A percentile compares a stretch with the other conserved stretches of the same genome.
Conservation (phyloP, 805 yeast genomes). For the Lipomyces orientalis region DNA sequence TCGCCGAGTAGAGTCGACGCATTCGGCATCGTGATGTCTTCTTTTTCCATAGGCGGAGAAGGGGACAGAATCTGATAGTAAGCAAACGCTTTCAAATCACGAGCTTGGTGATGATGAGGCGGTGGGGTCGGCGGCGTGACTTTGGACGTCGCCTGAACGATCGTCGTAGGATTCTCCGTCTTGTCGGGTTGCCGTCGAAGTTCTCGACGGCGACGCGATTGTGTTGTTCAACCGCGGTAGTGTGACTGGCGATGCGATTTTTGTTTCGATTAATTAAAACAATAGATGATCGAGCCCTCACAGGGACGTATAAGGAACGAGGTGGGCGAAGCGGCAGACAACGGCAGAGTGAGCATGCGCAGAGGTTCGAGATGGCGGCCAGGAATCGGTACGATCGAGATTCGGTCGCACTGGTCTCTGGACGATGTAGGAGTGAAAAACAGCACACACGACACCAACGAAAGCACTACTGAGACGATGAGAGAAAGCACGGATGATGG, state of each 20-base stretch:
- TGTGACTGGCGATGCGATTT: not conserved
- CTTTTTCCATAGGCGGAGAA: slow-evolving; percentile 2
- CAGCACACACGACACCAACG: not conserved
- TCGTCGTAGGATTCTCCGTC: not conserved
- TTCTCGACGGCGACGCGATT: not conserved
- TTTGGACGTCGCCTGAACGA: not conserved
- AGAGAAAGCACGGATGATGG: not conserved
- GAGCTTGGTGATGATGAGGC: slow-evolving; percentile 2
- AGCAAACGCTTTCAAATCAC: not conserved
- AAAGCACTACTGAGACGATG: not conserved
- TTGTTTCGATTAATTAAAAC: not conserved
- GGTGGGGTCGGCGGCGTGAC: slow-evolving; percentile 11
- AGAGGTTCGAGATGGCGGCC: not conserved
- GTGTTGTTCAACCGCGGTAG: not conserved
- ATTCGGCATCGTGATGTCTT: slow-evolving; percentile 4
- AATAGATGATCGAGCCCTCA: not conserved
- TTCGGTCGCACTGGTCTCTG: not conserved
- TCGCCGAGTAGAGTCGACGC: not conserved
- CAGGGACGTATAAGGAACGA: not conserved
- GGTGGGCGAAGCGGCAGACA: not conserved
- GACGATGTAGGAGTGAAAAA: not conserved
- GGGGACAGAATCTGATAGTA: slow-evolving; percentile 2
- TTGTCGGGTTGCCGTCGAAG: slow-evolving; percentile 3
- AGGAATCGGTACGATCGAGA: not conserved
- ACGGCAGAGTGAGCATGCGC: not conserved